phyloP scores from a whole-genome alignment of 768 basidiomycete genomes.

The Russula compacta region DNA sequence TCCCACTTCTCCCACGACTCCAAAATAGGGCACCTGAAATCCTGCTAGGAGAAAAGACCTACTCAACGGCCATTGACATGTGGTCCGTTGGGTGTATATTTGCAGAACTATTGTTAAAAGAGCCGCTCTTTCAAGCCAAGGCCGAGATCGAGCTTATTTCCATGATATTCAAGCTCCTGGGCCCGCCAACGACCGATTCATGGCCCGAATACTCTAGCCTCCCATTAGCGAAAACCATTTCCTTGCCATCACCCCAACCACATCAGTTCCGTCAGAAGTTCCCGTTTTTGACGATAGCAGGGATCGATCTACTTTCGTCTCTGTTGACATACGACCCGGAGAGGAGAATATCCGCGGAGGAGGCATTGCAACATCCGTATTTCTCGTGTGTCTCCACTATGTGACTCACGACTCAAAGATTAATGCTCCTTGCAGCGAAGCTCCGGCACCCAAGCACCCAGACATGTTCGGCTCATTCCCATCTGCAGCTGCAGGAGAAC shows the following conservation, averaged over 20 bases:
- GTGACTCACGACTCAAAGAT: not conserved
- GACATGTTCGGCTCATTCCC: conserved; percentile 95
- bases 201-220: conserved; percentile 83
- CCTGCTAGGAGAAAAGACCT: conserved; percentile 83
- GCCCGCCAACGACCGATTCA: conserved; percentile 75
- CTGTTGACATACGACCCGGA: conserved; percentile 87
- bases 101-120: conserved; percentile 88
- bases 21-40: conserved; percentile 81
- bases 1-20: conserved; percentile 1
- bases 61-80: conserved; percentile 93
- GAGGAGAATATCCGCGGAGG: conserved; percentile 77
- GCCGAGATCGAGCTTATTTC: conserved; percentile 86
- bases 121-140: conserved; percentile 97
- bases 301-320: conserved; percentile 74
- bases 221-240: conserved; percentile 74
- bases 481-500: conserved; percentile 92
- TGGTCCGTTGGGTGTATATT: conserved; percentile 99
- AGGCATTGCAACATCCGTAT: conserved; percentile 85
- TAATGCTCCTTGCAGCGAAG: conserved; percentile 48
- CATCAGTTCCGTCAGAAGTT: conserved; percentile 80
- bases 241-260: conserved; percentile 63
- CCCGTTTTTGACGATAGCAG: conserved; percentile 71
- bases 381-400: conserved; percentile 54
- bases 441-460: conserved; percentile 91
- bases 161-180: conserved; percentile 92